A percentile compares a stretch with the other conserved stretches of the same genome.
Conservation (phyloP, 1,284 basidiomycete species). For the Puccinia sorghi region DNA sequence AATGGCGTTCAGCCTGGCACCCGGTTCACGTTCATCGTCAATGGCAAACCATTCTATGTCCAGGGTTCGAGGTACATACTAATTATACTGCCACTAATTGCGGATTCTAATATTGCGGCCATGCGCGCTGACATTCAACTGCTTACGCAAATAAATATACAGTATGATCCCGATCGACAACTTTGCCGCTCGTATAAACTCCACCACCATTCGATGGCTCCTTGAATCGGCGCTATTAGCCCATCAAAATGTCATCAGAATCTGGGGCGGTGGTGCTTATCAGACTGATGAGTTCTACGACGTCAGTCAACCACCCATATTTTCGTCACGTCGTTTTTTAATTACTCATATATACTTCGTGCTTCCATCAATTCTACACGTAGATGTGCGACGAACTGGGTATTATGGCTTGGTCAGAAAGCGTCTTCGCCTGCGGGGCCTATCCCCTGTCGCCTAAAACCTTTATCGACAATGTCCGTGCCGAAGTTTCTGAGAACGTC, state of each 20-base stretch:
- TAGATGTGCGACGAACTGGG: slow-evolving; percentile 67
- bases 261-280: slow-evolving; percentile 56
- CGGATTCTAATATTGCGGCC: neutral
- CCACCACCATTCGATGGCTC: slow-evolving; percentile 52
- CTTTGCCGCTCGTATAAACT: slow-evolving; percentile 34
- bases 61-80: slow-evolving; percentile 53
- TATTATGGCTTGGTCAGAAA: slow-evolving; percentile 68
- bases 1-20: slow-evolving; percentile 52
- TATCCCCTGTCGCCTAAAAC: slow-evolving; percentile 57
- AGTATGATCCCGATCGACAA: slow-evolving; percentile 48
- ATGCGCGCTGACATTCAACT: neutral
- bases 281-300: slow-evolving; percentile 53
- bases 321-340: slow-evolving; percentile 48
- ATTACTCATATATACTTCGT: slow-evolving; percentile 46
- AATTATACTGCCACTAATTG: slow-evolving; percentile 26
- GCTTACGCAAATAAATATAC: neutral
- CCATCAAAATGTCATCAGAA: slow-evolving; percentile 53
- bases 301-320: neutral
- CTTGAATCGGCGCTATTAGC: slow-evolving; percentile 51
- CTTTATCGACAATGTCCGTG: slow-evolving; percentile 63
- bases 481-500: slow-evolving; percentile 67
- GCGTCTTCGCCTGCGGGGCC: slow-evolving; percentile 54
- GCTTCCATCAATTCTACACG: slow-evolving; percentile 61
- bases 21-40: slow-evolving; percentile 53
- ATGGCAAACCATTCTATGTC: slow-evolving; percentile 52